Evolutionary conservation across 345 rosid species (phyloP), one percentile per base, ranked within the genome.

Genomic region (Cardamine resedifolia): DNA sequence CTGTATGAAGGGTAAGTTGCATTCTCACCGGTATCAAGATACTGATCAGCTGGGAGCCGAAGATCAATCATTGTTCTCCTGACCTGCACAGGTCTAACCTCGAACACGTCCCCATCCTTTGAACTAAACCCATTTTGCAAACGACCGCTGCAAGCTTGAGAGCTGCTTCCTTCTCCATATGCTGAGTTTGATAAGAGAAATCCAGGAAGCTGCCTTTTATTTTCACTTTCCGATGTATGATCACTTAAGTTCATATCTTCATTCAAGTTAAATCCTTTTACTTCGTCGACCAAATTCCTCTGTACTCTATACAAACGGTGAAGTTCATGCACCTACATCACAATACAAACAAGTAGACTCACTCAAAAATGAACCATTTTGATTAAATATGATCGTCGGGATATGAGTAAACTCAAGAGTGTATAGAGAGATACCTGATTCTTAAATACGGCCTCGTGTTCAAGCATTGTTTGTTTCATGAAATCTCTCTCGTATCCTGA

Each of bases 371-470:
- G 14, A 45, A 64, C 18, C 48, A n/a, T 43, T 20, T 23, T 26
- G 28, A 36, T 26, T 23, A 44, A 44, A 14, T 10, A 24, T 10
- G 33, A 56, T 19, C 14, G 3, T 9, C 14, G 3, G 11, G 52
- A 20, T 10, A 7, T 21, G 19, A 56, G 14, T 20, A 20, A 34
- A 59, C 58, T 7, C 7, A 9, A 64, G 65, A 41, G 16, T 41
- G 52, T 15, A 27, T 43, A 4, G n/a, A n/a, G 6, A 6, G 2
- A 38, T 78, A 93, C 98, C 97, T 94, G 98, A 30, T 84, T 56
- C 88, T 83, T 86, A 68, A 94, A 94, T 23, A 80, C 79, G 23
- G 92, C 87, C 75, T 94, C 98, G 28, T 94, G 98, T 79, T 89
- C 84, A 30, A 94, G 90, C 85, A 94, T 91, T 43, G 81, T 90